Conservation (phyloP, 805 yeast genomes). For the Candida orba region DNA sequence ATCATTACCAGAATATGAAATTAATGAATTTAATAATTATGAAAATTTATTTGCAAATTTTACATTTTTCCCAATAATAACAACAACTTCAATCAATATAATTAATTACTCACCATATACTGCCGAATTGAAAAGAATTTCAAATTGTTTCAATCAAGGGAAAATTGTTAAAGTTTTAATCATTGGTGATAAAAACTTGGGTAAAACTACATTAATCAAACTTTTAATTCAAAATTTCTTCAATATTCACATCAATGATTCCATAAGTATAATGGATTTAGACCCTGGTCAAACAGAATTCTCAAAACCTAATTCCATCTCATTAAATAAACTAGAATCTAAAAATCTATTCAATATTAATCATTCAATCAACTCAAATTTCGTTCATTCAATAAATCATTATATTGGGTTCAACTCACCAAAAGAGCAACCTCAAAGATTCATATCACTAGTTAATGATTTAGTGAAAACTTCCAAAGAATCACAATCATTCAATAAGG, state of each 20-base stretch:
- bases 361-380: slow-evolving; percentile 14
- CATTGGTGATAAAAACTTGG: slow-evolving; percentile 59
- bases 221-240: slow-evolving; percentile 44
- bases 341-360: slow-evolving; percentile 32
- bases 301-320: slow-evolving; percentile 63
- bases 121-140: slow-evolving; percentile 34
- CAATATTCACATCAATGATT: slow-evolving; percentile 6
- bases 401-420: slow-evolving; percentile 35
- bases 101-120: slow-evolving; percentile 25
- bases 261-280: slow-evolving; percentile 53
- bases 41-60: slow-evolving; percentile 25
- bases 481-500: slow-evolving; percentile 20
- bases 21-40: slow-evolving; percentile 11
- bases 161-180: slow-evolving; percentile 25
- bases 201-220: slow-evolving; percentile 69
- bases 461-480: slow-evolving; percentile 31
- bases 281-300: slow-evolving; percentile 90
- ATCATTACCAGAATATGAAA: slow-evolving; percentile 10
- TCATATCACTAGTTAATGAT: slow-evolving; percentile 35
- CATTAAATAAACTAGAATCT: slow-evolving; percentile 34
- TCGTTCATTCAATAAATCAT: slow-evolving; percentile 2
- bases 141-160: slow-evolving; percentile 25
- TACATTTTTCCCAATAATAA: slow-evolving; percentile 32
- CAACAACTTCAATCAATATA: slow-evolving; percentile 20
- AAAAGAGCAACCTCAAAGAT: slow-evolving; percentile 53